These are phyloP conservation scores for Eucommia ulmoides DNA, from an alignment of 257 asterid species.

Conservation along the genomic window DNA sequence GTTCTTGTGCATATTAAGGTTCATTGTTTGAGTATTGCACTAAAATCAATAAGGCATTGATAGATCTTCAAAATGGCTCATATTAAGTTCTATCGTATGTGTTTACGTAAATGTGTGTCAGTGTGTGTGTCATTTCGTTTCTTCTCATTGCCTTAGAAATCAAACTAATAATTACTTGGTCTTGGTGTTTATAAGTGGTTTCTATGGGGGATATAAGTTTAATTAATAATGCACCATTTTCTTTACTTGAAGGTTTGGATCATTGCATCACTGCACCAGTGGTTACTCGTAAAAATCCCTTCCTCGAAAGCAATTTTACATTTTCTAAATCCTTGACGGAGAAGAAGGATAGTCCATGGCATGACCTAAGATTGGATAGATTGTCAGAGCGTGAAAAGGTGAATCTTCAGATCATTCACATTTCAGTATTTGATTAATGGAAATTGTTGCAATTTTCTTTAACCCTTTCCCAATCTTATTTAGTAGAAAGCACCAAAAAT, in stretches of 20 bases:
- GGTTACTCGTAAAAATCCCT: slow-evolving; percentile 28
- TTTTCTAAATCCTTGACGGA: slow-evolving; percentile 66
- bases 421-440: background rate
- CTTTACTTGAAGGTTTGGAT: slow-evolving; percentile 45
- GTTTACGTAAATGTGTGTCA: background rate
- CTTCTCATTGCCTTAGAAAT: background rate
- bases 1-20: no score
- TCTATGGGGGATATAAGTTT: no score
- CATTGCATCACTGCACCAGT: slow-evolving; percentile 62
- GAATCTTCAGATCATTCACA: background rate
- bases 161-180: background rate
- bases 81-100: background rate
- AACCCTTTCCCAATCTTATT: background rate
- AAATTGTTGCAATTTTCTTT: background rate
- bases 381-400: slow-evolving; percentile 82
- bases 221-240: no score
- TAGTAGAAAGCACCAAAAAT: background rate
- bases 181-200: no score
- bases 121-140: background rate
- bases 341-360: slow-evolving; percentile 40
- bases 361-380: slow-evolving; percentile 53
- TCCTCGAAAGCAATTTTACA: slow-evolving; percentile 34
- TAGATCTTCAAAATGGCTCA: background rate
- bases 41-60: background rate
- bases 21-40: background rate